Conservation (phyloP, 2,329 filamentous ascomycete genomes). For the Scortechinia acanthostroma region DNA sequence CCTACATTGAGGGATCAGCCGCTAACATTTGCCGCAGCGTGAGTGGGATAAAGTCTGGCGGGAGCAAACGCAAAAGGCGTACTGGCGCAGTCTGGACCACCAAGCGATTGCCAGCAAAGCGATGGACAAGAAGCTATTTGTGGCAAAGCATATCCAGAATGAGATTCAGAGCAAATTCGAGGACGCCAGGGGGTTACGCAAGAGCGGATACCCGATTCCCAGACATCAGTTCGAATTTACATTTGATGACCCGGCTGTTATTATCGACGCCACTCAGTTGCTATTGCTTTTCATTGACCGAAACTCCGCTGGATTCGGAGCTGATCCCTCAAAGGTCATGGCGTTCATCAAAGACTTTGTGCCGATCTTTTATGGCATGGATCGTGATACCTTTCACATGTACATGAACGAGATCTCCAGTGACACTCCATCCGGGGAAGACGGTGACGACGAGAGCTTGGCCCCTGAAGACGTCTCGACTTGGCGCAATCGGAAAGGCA, state of each 20-base stretch:
- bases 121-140: slow-evolving; percentile 83
- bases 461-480: slow-evolving; percentile 52
- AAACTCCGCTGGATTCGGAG: slow-evolving; percentile 26
- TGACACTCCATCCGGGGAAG: slow-evolving; percentile 64
- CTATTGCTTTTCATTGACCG: slow-evolving; percentile 33
- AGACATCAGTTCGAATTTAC: slow-evolving; percentile 71
- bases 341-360: slow-evolving; percentile 37
- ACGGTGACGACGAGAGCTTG: slow-evolving; percentile 66
- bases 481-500: slow-evolving; percentile 60
- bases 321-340: slow-evolving; percentile 31
- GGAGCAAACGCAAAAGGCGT: slow-evolving; percentile 86
- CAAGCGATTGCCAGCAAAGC: slow-evolving; percentile 87
- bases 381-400: slow-evolving; percentile 31
- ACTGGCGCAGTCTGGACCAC: slow-evolving; percentile 92
- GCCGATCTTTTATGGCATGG: slow-evolving; percentile 34
- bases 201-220: slow-evolving; percentile 50
- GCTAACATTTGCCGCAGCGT: slow-evolving; percentile 40
- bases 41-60: slow-evolving; percentile 99
- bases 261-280: slow-evolving; percentile 33
- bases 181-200: slow-evolving; percentile 72
- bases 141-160: slow-evolving; percentile 81
- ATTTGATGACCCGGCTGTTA: slow-evolving; percentile 59
- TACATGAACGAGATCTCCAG: slow-evolving; percentile 32
- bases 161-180: slow-evolving; percentile 89
- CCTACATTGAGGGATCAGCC: slow-evolving; percentile 22